Base-by-base conservation (phyloP, 805 yeast species). In the Candida gorgasii region DNA sequence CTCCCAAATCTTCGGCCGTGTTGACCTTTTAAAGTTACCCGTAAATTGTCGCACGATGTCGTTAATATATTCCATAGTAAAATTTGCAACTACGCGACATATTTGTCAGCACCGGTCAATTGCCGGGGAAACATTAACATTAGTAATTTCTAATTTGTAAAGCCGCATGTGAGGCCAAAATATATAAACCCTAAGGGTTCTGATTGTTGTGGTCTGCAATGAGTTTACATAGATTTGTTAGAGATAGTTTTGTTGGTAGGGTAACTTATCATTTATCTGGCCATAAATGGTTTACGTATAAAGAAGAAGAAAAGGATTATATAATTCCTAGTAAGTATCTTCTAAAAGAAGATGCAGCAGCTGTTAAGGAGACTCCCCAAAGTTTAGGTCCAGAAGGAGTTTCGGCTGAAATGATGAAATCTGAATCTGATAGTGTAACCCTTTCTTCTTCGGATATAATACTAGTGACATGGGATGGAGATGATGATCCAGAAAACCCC, bases 401-500 rank as follows among this genome's bases (percentile, higher is more conserved):
- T 7, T n/a, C n/a, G n/a, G n/a, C n/a, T n/a, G n/a, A n/a, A n/a
- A n/a, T n/a, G n/a, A n/a, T n/a, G n/a, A n/a, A n/a, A n/a, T n/a
- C n/a, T n/a, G n/a, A n/a, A n/a, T n/a, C n/a, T 11, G 29, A 26
- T 26, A 26, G 29, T 26, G 29, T 26, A 6, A 26, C 29, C 5
- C 12, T 26, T 5, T 26, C 29, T 45, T 85, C 81, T 9, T 65
- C 78, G 5, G 55, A 79, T 30, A 72, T 75, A 18, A 86, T 80
- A 53, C 22, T 39, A 4, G 42, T 39, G 8, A 16, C 17, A 2
- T 39, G 42, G 42, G 43, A 39, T 24, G 38, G 38, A 3, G 36
- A 30, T 15, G 72, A 72, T 37, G 85, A 79, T 51, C 76, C 79
- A 1, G 80, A 75, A 44, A 61, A 76, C 49, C 87, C 88, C 0